Evolutionary conservation across 306 rosid species (phyloP).

Genomic region (Inga leiocalycina): DNA sequence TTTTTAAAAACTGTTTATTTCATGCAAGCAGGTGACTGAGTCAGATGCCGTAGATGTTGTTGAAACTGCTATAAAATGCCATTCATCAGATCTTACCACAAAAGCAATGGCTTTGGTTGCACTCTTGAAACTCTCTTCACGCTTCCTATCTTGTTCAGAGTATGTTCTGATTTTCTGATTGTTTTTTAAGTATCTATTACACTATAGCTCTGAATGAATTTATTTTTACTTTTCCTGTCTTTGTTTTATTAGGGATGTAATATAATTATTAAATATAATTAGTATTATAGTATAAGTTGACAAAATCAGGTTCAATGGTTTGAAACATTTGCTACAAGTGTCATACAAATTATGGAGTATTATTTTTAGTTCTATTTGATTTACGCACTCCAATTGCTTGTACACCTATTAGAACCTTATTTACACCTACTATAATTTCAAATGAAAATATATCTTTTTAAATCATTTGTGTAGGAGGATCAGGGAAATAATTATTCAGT

Average conservation of each 20-base stretch:
- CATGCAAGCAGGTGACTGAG: constrained; percentile 78
- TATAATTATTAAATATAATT: background rate
- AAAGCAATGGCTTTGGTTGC: constrained; percentile 94
- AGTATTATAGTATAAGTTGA: constrained; percentile 7
- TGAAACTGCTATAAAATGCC: constrained; percentile 76
- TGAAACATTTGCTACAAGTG: constrained; percentile 3
- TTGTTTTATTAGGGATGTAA: constrained; percentile 22
- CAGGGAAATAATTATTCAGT: constrained; percentile 67
- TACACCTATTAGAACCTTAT: constrained; percentile 18
- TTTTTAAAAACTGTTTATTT: constrained; percentile 10
- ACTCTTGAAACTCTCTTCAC: constrained; percentile 93
- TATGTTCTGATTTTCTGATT: constrained; percentile 44
- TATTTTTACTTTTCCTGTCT: constrained; percentile 20
- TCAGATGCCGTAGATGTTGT: constrained; percentile 79
- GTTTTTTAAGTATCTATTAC: constrained; percentile 21
- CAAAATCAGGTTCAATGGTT: constrained; percentile 12
- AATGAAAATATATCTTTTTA: constrained; percentile 24
- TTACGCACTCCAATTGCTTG: background rate
- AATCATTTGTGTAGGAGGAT: constrained; percentile 70
- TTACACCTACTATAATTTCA: constrained; percentile 31
- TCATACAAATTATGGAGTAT: background rate
- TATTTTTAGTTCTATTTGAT: constrained; percentile 1
- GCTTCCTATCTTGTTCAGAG: constrained; percentile 96
- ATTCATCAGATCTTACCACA: constrained; percentile 76
- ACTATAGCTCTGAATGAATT: constrained; percentile 30